phyloP scores from a whole-genome alignment of 331 rosid species.

The Rosa hybrid region DNA sequence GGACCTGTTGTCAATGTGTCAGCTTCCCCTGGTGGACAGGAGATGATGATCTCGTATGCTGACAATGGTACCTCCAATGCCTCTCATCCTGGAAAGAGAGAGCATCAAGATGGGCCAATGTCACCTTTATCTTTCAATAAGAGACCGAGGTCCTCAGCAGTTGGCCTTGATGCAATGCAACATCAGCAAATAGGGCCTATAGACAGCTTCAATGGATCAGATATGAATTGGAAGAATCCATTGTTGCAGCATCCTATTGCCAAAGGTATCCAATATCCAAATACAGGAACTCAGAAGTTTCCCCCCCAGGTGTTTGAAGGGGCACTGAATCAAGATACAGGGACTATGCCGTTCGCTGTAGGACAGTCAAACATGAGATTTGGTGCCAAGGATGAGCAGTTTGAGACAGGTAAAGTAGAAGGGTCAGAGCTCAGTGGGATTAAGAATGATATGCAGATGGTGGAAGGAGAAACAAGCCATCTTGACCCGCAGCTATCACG shows the following conservation, averaged over 20 bases:
- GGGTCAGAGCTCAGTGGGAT: conserved; percentile 63
- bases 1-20: conserved; percentile 51
- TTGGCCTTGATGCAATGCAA: conserved; percentile 66
- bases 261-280: conserved; percentile 68
- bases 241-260: conserved; percentile 60
- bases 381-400: conserved; percentile 85
- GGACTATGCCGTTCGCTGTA: conserved; percentile 50
- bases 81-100: conserved; percentile 72
- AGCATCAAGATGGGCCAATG: conserved; percentile 73
- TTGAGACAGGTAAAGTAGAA: conserved; percentile 66
- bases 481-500: conserved; percentile 72
- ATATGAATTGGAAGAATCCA: conserved; percentile 74
- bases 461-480: conserved; percentile 63
- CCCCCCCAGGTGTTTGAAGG: conserved; percentile 76
- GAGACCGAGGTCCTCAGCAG: conserved; percentile 59
- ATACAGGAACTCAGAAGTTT: conserved; percentile 64
- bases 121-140: conserved; percentile 68
- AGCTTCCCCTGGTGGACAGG: conserved; percentile 69
- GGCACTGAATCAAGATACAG: conserved; percentile 62
- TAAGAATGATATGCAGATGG: conserved; percentile 51
- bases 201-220: conserved; percentile 71
- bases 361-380: conserved; percentile 62
- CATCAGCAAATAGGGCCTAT: conserved; percentile 54
- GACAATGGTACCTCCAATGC: conserved; percentile 54
- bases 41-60: conserved; percentile 53